phyloP scores from a whole-genome alignment of 75 land plant genomes.

The Cupressus sempervirens region DNA sequence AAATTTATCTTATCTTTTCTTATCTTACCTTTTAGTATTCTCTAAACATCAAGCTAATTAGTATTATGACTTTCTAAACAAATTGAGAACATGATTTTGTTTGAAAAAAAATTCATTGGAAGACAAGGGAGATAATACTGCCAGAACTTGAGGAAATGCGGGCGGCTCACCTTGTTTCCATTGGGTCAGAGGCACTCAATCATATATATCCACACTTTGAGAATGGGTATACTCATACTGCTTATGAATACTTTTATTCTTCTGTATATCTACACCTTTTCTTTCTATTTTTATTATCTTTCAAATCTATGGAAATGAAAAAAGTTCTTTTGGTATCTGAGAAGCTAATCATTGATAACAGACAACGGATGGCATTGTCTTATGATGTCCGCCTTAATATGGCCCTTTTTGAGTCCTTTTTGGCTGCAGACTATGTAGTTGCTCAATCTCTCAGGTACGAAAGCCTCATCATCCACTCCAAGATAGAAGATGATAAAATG shows the following conservation, averaged over 20 bases:
- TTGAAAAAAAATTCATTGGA: slow-evolving; percentile 9
- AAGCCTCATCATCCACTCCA: background rate
- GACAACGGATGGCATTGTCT: slow-evolving; percentile 35
- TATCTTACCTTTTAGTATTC: slow-evolving; percentile 5
- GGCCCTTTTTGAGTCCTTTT: slow-evolving; percentile 61
- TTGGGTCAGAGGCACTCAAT: slow-evolving; percentile 64
- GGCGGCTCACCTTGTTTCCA: slow-evolving; percentile 66
- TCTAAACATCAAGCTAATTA: background rate
- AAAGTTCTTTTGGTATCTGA: slow-evolving; percentile 9
- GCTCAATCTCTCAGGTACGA: slow-evolving; percentile 74
- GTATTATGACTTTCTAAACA: background rate
- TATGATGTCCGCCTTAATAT: slow-evolving; percentile 62
- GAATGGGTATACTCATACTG: slow-evolving; percentile 48
- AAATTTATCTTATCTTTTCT: too few species aligned
- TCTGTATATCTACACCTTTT: background rate
- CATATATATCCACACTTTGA: slow-evolving; percentile 40
- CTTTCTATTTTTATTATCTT: background rate
- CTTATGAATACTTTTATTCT: background rate
- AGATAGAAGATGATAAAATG: background rate
- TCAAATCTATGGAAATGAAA: background rate
- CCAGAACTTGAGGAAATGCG: slow-evolving; percentile 90
- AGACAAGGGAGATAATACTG: slow-evolving; percentile 68
- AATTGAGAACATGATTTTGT: background rate
- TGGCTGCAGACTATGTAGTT: slow-evolving; percentile 73
- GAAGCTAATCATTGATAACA: slow-evolving; percentile 11